Base-by-base conservation (phyloP, 2,329 filamentous ascomycete species). In the Colletotrichum lini region DNA sequence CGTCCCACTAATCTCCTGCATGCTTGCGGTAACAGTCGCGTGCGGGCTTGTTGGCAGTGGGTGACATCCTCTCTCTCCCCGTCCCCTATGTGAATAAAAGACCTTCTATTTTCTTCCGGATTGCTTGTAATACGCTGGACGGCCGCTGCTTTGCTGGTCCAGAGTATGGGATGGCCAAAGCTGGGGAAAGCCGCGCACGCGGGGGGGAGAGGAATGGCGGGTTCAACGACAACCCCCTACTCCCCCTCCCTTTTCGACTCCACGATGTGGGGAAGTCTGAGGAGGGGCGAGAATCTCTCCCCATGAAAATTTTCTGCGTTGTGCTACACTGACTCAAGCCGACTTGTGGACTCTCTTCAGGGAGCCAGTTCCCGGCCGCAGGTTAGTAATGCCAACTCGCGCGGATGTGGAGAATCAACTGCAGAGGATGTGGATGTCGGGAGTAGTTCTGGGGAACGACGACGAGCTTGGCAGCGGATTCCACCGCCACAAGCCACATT, bases 1-100 rank as follows among this genome's bases (percentile, higher is more conserved):
- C 50, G 60, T 53, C 35, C 70, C 70, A 65, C 60, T 70, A 65
- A 50, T 65, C 66, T 70, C 65, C 65, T 72, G 70, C 70, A 72
- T 72, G 70, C 69, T 72, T 68, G 45, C 15, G 58, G 59, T 72
- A 58, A 38, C 59, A 56, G 45, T 65, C 66, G 66, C 59, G 47
- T 65, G 53, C 45, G 53, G 68, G 65, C 65, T 71, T 53, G 58
- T 71, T 12, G 40, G 23, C 58, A 53, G 30, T 53, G 65, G 58
- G 44, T 45, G 58, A 63, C 68, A 68, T 68, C 47, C 52, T 68
- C 64, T 54, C 40, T 18, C 10, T 23, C 38, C 5, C 26, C 26
- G 26, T 42, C 65, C 26, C 40, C 63, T 52, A 40, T 45, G 26
- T 6, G 26, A 30, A 30, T 30, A 6, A n/a, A 26, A 38, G 2